These are phyloP conservation scores for Podaxis rugospora DNA, from an alignment of 768 basidiomycete species.

Conservation along the genomic window DNA sequence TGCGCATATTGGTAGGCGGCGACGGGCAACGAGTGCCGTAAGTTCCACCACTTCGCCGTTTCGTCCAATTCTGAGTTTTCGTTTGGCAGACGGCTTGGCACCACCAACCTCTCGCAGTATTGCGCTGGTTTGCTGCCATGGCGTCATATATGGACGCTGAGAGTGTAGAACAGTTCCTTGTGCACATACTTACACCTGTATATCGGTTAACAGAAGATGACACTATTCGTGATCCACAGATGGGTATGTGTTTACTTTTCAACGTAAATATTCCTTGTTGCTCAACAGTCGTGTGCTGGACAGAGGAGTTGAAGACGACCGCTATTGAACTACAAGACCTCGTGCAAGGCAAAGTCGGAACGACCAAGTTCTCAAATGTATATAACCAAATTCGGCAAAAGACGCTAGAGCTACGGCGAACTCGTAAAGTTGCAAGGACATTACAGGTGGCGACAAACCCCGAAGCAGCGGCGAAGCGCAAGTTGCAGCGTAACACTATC, in stretches of 20 bases:
- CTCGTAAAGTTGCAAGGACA: constrained; percentile 60
- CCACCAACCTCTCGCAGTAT: constrained; percentile 69
- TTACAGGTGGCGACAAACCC: constrained; percentile 69
- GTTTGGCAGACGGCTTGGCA: constrained; percentile 69
- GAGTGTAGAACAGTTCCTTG: constrained; percentile 63
- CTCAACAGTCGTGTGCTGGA: neutral
- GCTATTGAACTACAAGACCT: constrained; percentile 84
- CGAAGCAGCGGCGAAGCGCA: constrained; percentile 70
- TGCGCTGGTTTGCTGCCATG: constrained; percentile 97
- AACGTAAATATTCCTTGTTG: neutral
- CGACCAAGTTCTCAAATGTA: constrained; percentile 71
- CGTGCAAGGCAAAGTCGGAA: constrained; percentile 82
- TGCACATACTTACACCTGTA: constrained; percentile 82
- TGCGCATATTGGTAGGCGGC: constrained; percentile 67
- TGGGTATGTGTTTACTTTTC: constrained; percentile 49
- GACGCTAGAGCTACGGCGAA: constrained; percentile 60
- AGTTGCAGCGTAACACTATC: constrained; percentile 60
- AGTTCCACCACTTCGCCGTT: constrained; percentile 16
- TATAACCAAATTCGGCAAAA: constrained; percentile 82
- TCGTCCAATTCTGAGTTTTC: constrained; percentile 8
- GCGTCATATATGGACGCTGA: constrained; percentile 58
- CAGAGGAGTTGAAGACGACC: constrained; percentile 81
- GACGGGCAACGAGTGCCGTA: constrained; percentile 43
- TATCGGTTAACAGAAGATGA: constrained; percentile 89
- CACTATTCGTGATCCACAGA: constrained; percentile 68